Evolutionary conservation across 2,329 filamentous ascomycete genomes (phyloP), one percentile per base, ranked within the genome.

Genomic region (Cladorrhinum sp.): DNA sequence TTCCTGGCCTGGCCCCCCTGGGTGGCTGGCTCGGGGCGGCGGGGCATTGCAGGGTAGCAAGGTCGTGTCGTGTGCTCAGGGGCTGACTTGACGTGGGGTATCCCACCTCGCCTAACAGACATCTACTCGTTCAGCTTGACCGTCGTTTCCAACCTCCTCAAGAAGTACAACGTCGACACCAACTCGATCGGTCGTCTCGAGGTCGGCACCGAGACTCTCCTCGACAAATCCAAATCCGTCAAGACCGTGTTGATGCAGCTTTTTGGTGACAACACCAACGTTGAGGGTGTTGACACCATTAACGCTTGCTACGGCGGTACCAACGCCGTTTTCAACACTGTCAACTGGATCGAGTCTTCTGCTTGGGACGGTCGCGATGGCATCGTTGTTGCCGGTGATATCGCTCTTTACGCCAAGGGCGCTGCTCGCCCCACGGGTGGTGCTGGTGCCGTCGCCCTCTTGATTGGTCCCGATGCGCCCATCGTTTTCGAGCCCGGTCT

Each of bases 151-250:
- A 89, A 86, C 73, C 86, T 95, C 67, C 80, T 95, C 71, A 85
- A 85, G 77, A 93, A 93, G 77, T 93, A 93, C 84, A 86, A 87
- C 71, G 87, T 95, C 77, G 90, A 95, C 77, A 77, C 85, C 72
- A 87, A 88, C 76, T 86, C 86, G 65, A 86, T 93, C 73, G 90
- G 90, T 68, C 88, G 90, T 70, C 82, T 93, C 71, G 90, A 93
- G 79, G 90, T 93, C 71, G 90, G 90, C 71, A 93, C 90, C 58
- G 90, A 93, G 83, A 93, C 90, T 66, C 81, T 93, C 59, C 81
- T 93, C 72, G 90, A 93, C 84, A 93, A 93, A 82, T 93, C 90
- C 74, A 93, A 93, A 83, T 93, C 90, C 50, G 90, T 93, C 79
- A 93, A 93, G 84, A 89, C 89, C 27, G 89, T 93, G 64, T 79